Base-by-base conservation (phyloP, 2,329 filamentous ascomycete genomes). In the Graphium sp. region DNA sequence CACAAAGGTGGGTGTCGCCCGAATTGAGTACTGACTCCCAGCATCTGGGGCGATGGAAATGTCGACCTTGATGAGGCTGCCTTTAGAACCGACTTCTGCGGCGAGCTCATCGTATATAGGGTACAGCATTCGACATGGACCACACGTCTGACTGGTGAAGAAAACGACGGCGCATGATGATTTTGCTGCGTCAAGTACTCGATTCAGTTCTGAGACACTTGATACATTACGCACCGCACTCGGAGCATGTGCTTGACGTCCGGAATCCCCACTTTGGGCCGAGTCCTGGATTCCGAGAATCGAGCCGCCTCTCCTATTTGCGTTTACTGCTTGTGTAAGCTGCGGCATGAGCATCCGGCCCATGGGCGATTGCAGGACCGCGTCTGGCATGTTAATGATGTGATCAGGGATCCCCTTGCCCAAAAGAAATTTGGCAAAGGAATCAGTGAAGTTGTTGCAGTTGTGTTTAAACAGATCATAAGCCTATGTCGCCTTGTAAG, bases 361-460 rank as follows among this genome's bases (percentile, higher is more conserved):
- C 43, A 93, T 78, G 0, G 83, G 83, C 0, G 83, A 89, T 33
- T 79, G 72, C 9, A 95, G 62, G 7, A 95, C 85, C 1, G 75
- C 78, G 42, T 84, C 66, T 1, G 87, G 87, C 46, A 95, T 74
- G 39, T 76, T 82, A 18, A 71, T 67, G 38, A 98, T 95, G 41
- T 92, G 74, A 2, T 74, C 66, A 0, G 89, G 89, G 34, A 95
- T 95, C 3, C 82, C 80, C 40, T 74, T 79, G 14, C 89, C 87
- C 1, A 94, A 59, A 0, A 95, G 60, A 37, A 95, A 95, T 50
- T 81, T 89, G 36, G 82, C 62, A 39, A 95, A 75, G 35, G 93
- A 84, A 44, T 95, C 87, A 4, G 80, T 82, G 51, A 95, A 98
- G 50, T 94, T 94, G 56, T 95, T 98, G 58, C 87, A 95, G 47